Conservation (phyloP, 2,329 filamentous ascomycete species). For the Pseudogymnoascus sp. region DNA sequence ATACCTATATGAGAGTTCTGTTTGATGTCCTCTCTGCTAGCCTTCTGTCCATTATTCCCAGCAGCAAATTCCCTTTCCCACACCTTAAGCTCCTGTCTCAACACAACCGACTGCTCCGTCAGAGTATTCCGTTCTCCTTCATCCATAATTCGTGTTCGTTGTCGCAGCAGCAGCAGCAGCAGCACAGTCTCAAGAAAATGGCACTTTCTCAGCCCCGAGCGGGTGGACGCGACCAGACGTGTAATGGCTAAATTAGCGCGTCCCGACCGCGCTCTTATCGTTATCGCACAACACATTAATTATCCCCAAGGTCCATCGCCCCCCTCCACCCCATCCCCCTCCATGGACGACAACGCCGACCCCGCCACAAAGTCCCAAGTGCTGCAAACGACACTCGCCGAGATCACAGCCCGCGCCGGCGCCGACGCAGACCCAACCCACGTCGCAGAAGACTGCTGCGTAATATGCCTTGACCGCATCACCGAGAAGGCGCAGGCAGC, state of each 20-base stretch:
- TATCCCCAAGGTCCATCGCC: neutral
- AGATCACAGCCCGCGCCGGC: slow-evolving; percentile 28
- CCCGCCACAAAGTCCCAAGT: slow-evolving; percentile 36
- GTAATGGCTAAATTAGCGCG: slow-evolving; percentile 1
- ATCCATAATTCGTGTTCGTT: neutral
- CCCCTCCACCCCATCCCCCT: slow-evolving; percentile 6
- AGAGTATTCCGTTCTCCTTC: slow-evolving; percentile 13
- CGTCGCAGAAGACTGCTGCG: slow-evolving; percentile 51
- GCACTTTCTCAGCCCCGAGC: neutral
- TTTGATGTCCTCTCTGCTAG: slow-evolving; percentile 69
- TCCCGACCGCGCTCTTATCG: neutral
- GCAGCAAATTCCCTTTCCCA: slow-evolving; percentile 66
- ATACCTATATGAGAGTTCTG: slow-evolving; percentile 63
- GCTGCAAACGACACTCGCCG: slow-evolving; percentile 37
- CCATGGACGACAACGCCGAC: slow-evolving; percentile 32
- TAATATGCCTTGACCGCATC: slow-evolving; percentile 77
- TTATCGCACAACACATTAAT: neutral
- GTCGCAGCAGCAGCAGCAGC: neutral
- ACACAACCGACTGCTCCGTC: slow-evolving; percentile 35
- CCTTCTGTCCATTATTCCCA: slow-evolving; percentile 59
- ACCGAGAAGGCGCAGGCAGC: slow-evolving; percentile 63
- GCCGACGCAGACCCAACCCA: slow-evolving; percentile 27
- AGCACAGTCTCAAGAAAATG: neutral
- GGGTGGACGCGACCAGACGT: neutral
- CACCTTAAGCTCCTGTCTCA: slow-evolving; percentile 64